phyloP scores from a whole-genome alignment of 768 basidiomycete genomes.

The Xerocomellus dryophilus region DNA sequence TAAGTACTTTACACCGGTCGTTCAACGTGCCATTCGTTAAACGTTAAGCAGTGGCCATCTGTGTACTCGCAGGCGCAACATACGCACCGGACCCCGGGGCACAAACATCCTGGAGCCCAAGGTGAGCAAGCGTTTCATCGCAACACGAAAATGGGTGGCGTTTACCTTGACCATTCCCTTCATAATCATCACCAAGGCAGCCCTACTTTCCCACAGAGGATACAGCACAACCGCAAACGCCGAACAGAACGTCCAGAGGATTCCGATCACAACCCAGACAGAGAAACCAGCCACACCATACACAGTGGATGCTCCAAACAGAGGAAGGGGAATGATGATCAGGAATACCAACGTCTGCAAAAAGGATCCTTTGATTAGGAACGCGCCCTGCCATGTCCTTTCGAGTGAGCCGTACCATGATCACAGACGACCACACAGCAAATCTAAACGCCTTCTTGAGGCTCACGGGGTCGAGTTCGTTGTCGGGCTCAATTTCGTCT shows the following conservation, averaged over 20 bases:
- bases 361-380: background rate
- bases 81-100: constrained; percentile 41
- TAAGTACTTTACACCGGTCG: background rate
- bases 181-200: constrained; percentile 55
- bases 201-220: constrained; percentile 82
- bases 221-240: constrained; percentile 75
- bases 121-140: background rate
- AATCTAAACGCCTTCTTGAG: constrained; percentile 77
- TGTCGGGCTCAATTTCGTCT: constrained; percentile 40
- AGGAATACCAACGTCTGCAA: constrained; percentile 58
- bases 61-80: constrained; percentile 10
- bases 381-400: background rate
- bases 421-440: constrained; percentile 70
- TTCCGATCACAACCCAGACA: constrained; percentile 79
- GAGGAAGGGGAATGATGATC: constrained; percentile 76
- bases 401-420: constrained; percentile 46
- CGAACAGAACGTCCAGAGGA: constrained; percentile 82
- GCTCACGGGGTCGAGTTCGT: constrained; percentile 61
- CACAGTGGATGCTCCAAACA: constrained; percentile 79
- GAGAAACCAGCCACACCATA: constrained; percentile 63
- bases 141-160: background rate
- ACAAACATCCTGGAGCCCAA: constrained; percentile 38
- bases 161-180: constrained; percentile 63
- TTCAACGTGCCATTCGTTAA: background rate
- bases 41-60: background rate